A percentile compares a stretch with the other conserved stretches of the same genome.
Conservation (phyloP, 2,329 filamentous ascomycete genomes). For the Trichoderma breve region DNA sequence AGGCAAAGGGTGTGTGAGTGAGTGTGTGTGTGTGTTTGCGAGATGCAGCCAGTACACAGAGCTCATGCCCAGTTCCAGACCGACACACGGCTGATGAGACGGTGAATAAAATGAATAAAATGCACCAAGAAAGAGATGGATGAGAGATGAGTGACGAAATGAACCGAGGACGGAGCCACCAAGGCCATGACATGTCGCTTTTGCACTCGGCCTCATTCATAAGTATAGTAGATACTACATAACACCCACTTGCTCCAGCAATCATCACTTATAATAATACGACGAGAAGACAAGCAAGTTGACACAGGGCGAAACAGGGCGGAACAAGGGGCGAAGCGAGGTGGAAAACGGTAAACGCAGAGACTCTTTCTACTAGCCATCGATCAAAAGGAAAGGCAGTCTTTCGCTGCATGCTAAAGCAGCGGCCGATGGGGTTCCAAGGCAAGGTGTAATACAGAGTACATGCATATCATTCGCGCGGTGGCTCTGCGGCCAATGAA, state of each 20-base stretch:
- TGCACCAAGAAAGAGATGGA: neutral
- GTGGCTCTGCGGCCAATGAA: conserved; percentile 17
- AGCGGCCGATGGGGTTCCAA: neutral
- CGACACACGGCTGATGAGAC: conserved; percentile 1
- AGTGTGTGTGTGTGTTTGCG: neutral
- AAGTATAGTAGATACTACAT: neutral
- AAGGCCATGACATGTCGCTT: neutral
- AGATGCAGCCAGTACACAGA: neutral
- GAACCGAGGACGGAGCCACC: neutral
- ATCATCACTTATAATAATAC: neutral
- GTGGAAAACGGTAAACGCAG: neutral
- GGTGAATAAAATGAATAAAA: neutral
- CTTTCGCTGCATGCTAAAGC: neutral
- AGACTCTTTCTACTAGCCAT: neutral
- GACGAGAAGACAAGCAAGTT: neutral
- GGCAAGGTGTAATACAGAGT: neutral
- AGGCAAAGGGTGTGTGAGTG: neutral
- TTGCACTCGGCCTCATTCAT: neutral
- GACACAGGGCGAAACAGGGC: neutral
- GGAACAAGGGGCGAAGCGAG: neutral
- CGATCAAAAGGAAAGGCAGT: neutral
- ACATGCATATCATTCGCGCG: conserved; percentile 9
- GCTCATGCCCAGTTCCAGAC: conserved; percentile 9
- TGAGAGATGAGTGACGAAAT: neutral
- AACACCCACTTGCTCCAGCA: neutral